Percentiles rank a stretch among this genome's conserved stretches.
phyloP scores from a whole-genome alignment of 495 filamentous ascomycete genomes.

The Trichocladium uniseriatum region DNA sequence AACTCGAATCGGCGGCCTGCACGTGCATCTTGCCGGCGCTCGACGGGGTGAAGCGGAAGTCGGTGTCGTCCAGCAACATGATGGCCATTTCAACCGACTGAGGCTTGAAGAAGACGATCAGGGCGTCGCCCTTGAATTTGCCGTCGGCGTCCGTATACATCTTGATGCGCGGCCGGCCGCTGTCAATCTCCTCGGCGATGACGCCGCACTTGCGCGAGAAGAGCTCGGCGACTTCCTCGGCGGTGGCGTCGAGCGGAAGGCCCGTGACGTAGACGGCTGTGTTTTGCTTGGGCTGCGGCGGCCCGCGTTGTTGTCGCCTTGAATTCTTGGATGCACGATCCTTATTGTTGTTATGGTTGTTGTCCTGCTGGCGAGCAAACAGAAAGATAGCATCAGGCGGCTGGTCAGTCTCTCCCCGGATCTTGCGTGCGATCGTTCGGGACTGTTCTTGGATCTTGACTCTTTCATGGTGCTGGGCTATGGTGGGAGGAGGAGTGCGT shows the following conservation, averaged over 20 bases:
- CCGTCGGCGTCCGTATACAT: conserved; percentile 78
- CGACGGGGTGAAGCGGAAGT: conserved; percentile 58
- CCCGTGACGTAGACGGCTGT: conserved; percentile 85
- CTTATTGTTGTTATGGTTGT: conserved; percentile 17
- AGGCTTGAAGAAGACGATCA: conserved; percentile 88
- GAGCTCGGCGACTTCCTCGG: conserved; percentile 68
- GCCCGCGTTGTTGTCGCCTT: conserved; percentile 21
- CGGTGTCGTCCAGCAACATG: conserved; percentile 81
- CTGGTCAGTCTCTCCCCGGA: conserved; percentile 22
- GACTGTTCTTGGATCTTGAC: conserved; percentile 7
- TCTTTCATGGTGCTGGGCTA: conserved; percentile 3
- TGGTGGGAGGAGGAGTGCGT: conserved; percentile 6
- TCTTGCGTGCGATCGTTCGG: conserved; percentile 9
- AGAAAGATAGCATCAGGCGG: conserved; percentile 18
- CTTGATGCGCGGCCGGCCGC: conserved; percentile 76
- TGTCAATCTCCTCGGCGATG: conserved; percentile 89
- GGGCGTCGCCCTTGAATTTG: conserved; percentile 83
- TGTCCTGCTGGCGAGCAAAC: conserved; percentile 21
- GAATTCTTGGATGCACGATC: conserved; percentile 18
- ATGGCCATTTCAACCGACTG: conserved; percentile 85
- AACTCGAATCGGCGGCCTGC: conserved; percentile 75
- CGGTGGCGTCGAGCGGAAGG: conserved; percentile 65
- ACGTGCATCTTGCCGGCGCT: conserved; percentile 63
- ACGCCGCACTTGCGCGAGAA: conserved; percentile 85
- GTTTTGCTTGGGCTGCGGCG: conserved; percentile 55